Conservation (phyloP, 1,284 basidiomycete species). For the Apiotrichum laibachii region DNA sequence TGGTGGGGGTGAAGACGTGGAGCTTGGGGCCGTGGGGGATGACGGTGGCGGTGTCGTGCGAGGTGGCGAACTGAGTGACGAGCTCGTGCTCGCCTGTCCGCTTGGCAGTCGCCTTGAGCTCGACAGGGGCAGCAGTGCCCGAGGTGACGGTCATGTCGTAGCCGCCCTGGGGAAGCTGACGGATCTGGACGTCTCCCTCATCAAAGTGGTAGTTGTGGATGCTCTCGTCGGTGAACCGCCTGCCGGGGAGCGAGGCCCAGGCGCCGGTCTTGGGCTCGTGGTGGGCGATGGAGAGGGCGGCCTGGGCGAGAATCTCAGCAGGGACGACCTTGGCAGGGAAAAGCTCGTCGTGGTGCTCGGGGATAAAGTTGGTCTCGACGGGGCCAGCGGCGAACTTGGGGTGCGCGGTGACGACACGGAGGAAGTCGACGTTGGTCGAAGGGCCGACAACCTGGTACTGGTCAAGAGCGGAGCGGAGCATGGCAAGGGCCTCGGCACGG, state of each 20-base stretch:
- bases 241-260: slow-evolving; percentile 67
- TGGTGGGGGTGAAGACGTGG: slow-evolving; percentile 37
- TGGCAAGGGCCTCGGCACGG: slow-evolving; percentile 76
- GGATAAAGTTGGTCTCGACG: slow-evolving; percentile 90
- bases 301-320: slow-evolving; percentile 67
- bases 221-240: slow-evolving; percentile 63
- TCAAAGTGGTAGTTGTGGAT: slow-evolving; percentile 31
- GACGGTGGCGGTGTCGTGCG: slow-evolving; percentile 28
- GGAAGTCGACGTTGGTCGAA: slow-evolving; percentile 85
- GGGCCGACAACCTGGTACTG: slow-evolving; percentile 90
- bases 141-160: slow-evolving; percentile 24
- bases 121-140: slow-evolving; percentile 14
- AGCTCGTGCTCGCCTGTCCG: slow-evolving; percentile 31
- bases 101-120: slow-evolving; percentile 10
- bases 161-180: slow-evolving; percentile 12
- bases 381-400: slow-evolving; percentile 72
- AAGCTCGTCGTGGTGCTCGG: slow-evolving; percentile 67
- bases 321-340: slow-evolving; percentile 65
- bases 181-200: slow-evolving; percentile 28
- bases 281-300: slow-evolving; percentile 70
- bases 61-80: slow-evolving; percentile 26
- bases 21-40: slow-evolving; percentile 39
- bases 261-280: slow-evolving; percentile 55
- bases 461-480: slow-evolving; percentile 73
- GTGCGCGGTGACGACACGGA: slow-evolving; percentile 73